Evolutionary conservation across 2,329 filamentous ascomycete species (phyloP), one percentile per base, ranked within the genome.

Genomic region (Epicoccum nigrum): DNA sequence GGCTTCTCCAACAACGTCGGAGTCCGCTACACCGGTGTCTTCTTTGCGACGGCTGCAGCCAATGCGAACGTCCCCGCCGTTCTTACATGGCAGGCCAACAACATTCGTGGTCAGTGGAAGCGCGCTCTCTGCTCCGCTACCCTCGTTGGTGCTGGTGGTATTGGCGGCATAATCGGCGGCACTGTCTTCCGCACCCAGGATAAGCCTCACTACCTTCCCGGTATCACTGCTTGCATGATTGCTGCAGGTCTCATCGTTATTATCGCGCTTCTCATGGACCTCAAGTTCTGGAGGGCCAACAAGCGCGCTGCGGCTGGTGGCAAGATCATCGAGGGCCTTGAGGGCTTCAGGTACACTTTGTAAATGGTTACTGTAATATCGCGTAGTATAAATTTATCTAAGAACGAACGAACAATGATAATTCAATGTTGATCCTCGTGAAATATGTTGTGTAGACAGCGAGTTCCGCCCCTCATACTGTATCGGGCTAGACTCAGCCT

Each of bases 51-150:
- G 0, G 87, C 87, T 0, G 89, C 88, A 4, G 85, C 86, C 58
- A 92, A 91, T 71, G 82, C 86, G 58, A 94, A 93, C 67, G 79
- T 93, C 4, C 90, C 91, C 0, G 79, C 84, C 2, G 78, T 84
- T 38, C 83, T 95, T 75, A 83, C 89, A 0, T 94, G 90, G 76
- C 90, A 93, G 75, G 88, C 89, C 30, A 94, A 93, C 75, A 95
- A 95, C 73, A 87, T 95, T 67, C 86, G 89, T 42, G 90, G 90
- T 0, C 90, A 94, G 74, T 94, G 90, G 89, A 95, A 92, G 76
- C 84, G 91, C 32, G 90, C 90, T 1, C 86, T 94, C 55, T 87
- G 84, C 70, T 88, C 84, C 55, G 88, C 90, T 2, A 87, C 86
- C 0, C 81, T 93, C 1, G 87, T 94, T 3, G 87, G 86, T 2